Percentiles rank a stretch among this genome's conserved stretches.
These are phyloP conservation scores for Ceratobasidium sp. DNA, from an alignment of 1,284 basidiomycete genomes.

Conservation along the genomic window DNA sequence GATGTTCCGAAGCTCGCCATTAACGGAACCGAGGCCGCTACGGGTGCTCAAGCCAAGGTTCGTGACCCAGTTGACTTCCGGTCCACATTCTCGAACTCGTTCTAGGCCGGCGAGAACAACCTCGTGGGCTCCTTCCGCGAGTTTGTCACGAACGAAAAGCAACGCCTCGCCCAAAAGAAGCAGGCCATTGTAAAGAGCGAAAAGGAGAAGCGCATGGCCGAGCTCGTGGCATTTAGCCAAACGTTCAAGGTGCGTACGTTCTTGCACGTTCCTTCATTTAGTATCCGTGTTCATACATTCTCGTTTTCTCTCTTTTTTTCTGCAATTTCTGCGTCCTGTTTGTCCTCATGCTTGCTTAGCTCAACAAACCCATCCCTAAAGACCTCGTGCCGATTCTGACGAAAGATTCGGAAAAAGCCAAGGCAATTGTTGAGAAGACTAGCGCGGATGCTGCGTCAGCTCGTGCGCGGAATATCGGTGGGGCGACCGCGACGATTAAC, in stretches of 20 bases:
- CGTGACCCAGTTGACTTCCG: constrained; percentile 5
- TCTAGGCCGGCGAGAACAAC: constrained; percentile 44
- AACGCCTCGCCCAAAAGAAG: constrained; percentile 87
- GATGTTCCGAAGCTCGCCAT: constrained; percentile 37
- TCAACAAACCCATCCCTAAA: constrained; percentile 92
- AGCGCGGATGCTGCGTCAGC: constrained; percentile 68
- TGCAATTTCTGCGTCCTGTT: constrained; percentile 2
- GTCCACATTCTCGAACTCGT: neutral
- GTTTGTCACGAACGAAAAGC: constrained; percentile 89
- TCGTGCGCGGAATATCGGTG: constrained; percentile 70
- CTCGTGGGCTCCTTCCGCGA: constrained; percentile 68
- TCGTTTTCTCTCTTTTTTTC: constrained; percentile 20
- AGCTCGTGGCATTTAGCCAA: constrained; percentile 90
- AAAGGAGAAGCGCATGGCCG: constrained; percentile 91
- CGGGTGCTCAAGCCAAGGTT: constrained; percentile 23
- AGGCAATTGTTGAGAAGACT: constrained; percentile 79
- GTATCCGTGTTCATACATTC: constrained; percentile 41
- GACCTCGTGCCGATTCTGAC: constrained; percentile 92
- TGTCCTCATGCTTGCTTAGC: constrained; percentile 56
- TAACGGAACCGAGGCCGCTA: constrained; percentile 31
- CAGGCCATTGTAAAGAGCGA: constrained; percentile 90
- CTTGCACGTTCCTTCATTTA: constrained; percentile 34
- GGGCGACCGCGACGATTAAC: constrained; percentile 44
- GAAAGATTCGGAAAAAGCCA: constrained; percentile 89
- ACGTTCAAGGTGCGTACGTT: constrained; percentile 80